Percentiles rank a stretch among this genome's conserved stretches.
Conservation (phyloP, 2,329 filamentous ascomycete genomes). For the Neurospora sp. region DNA sequence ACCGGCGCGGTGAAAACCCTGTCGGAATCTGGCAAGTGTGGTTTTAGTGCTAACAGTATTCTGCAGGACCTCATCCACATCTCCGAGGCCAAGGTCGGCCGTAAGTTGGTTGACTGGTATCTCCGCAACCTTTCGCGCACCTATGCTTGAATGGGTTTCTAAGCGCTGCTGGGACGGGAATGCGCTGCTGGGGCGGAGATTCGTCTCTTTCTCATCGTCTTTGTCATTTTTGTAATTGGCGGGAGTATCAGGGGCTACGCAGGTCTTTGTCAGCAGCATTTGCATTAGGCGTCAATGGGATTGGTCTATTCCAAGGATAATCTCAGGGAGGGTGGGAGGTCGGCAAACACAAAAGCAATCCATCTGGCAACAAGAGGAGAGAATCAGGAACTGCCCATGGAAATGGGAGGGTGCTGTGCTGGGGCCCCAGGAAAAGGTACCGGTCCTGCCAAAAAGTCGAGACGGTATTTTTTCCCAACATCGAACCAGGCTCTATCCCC, state of each 20-base stretch:
- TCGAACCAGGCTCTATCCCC: not conserved
- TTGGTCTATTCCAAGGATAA: not conserved
- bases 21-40: not conserved
- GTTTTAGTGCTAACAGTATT: conserved; percentile 15
- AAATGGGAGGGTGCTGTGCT: not conserved
- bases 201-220: conserved; percentile 3
- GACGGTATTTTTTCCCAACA: not conserved
- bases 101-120: conserved; percentile 98
- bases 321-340: conserved; percentile 2
- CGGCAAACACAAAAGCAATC: conserved; percentile 3
- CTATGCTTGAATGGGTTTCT: conserved; percentile 50
- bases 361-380: not conserved
- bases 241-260: conserved; percentile 7
- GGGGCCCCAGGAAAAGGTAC: not conserved
- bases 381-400: not conserved
- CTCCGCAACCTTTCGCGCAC: conserved; percentile 91
- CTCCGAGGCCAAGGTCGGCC: conserved; percentile 94
- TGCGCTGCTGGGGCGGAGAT: not conserved
- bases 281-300: conserved; percentile 15
- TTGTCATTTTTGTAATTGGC: conserved; percentile 13
- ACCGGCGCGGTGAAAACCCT: conserved; percentile 2
- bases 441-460: not conserved
- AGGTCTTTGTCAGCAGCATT: conserved; percentile 12
- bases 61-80: conserved; percentile 88
- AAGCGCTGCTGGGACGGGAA: not conserved